Evolutionary conservation across 2,329 filamentous ascomycete genomes (phyloP).

Genomic region (Fusarium miscanthi): DNA sequence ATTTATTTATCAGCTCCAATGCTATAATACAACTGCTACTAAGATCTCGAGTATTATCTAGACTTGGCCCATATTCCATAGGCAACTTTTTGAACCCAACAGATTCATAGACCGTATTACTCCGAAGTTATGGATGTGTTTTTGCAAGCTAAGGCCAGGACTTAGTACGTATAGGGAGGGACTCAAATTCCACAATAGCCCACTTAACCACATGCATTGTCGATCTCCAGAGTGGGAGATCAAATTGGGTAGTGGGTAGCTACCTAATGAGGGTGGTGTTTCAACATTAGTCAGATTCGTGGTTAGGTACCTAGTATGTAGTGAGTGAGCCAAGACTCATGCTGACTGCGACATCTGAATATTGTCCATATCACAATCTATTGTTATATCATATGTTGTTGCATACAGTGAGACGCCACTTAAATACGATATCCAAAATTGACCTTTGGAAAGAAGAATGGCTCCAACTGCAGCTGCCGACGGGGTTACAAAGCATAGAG

Average conservation of each 20-base stretch:
- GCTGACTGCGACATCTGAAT: slow-evolving; percentile 10
- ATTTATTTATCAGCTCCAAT: not conserved
- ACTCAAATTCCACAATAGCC: not conserved
- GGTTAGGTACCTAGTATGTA: not conserved
- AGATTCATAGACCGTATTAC: too few species aligned
- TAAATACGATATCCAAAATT: not conserved
- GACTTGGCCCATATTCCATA: not conserved
- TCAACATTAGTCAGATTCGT: slow-evolving; percentile 26
- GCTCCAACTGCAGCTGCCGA: slow-evolving; percentile 25
- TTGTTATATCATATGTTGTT: not conserved
- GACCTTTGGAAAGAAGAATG: slow-evolving; percentile 30
- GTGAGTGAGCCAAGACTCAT: not conserved
- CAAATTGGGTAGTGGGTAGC: not conserved
- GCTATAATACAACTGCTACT: not conserved
- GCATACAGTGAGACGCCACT: not conserved
- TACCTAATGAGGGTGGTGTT: not conserved
- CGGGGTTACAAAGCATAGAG: slow-evolving; percentile 63
- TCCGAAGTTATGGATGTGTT: too few species aligned
- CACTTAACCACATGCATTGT: not conserved
- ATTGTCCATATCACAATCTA: slow-evolving; percentile 3
- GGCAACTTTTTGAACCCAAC: too few species aligned
- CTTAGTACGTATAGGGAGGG: not conserved
- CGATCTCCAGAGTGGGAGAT: not conserved
- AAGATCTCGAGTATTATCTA: not conserved
- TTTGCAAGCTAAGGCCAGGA: too few species aligned